Evolutionary conservation across 2,329 filamentous ascomycete genomes (phyloP), one percentile per base, ranked within the genome.

Genomic region (Sclerotinia nivalis): DNA sequence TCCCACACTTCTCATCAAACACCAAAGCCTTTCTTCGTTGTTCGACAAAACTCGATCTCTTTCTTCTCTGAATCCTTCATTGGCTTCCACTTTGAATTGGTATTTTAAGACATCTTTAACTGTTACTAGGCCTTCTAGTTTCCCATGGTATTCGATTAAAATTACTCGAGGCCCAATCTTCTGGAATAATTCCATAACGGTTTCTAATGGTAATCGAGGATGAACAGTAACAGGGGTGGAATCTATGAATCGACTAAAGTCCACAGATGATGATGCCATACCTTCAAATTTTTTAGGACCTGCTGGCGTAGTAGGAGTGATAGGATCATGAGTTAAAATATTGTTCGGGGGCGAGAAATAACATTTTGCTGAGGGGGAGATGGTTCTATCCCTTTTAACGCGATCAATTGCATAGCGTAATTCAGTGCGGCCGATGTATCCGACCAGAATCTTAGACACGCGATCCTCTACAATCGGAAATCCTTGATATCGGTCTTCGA

Each of bases 41-140:
- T 88, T 85, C 47, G 83, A 80, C 68, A 87, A 80, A 37, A 74
- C 77, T 10, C 83, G 80, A 58, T 85, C 82, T 54, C 67, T 43
- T 47, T 69, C 67, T 70, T 90, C 87, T 70, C 87, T 85, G 5
- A 87, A 88, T 75, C 92, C 89, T 80, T 96, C 93, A 55, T 91
- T 88, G 12, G 92, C 92, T 80, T 99, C 96, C 0, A 92, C 93
- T 83, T 96, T 96, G 86, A 98, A 97, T 80, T 99, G 95, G 77
- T 97, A 98, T 79, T 96, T 97, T 69, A 99, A 83, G 75, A 96
- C 98, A 79, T 99, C 96, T 80, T 99, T 99, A 72, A 97, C 92
- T 0, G 96, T 99, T 0, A 99, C 92, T 0, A 99, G 85, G 0
- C 96, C 96, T 0, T 87, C 88, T 2, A 99, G 85, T 64, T 88